Conservation (phyloP, 192 early-diverging fungal species). For the Linderina pennispora region DNA sequence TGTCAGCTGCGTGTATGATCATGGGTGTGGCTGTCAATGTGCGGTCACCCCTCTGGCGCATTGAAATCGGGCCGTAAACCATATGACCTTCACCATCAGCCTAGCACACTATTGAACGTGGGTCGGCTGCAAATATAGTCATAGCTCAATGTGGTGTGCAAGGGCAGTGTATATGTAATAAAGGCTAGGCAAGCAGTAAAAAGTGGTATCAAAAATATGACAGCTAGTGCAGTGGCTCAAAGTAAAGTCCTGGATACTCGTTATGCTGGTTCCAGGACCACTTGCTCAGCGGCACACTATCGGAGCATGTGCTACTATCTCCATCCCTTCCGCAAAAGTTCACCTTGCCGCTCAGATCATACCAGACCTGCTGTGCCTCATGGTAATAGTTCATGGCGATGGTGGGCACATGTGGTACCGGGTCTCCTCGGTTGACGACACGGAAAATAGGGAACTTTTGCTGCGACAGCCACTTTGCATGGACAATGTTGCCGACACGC, state of each 20-base stretch:
- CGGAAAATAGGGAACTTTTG: background rate
- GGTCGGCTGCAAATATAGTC: too few species aligned
- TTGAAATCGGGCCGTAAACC: too few species aligned
- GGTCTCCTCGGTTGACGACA: slow-evolving; percentile 1
- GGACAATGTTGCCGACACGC: slow-evolving; percentile 5
- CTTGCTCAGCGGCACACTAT: background rate
- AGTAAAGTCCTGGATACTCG: background rate
- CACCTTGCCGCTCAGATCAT: background rate
- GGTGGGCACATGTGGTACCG: background rate
- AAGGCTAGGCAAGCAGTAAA: too few species aligned
- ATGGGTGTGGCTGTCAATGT: too few species aligned
- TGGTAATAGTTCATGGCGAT: background rate
- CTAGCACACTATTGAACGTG: too few species aligned
- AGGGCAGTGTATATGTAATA: too few species aligned
- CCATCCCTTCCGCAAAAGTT: background rate
- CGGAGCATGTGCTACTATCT: background rate
- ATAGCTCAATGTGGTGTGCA: too few species aligned
- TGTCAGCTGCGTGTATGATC: too few species aligned
- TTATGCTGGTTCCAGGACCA: background rate
- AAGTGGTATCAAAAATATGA: too few species aligned
- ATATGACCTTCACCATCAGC: too few species aligned
- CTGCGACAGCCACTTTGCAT: background rate
- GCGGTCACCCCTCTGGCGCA: too few species aligned
- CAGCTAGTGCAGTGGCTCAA: too few species aligned
- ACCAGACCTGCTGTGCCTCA: background rate